Conservation (phyloP, 2,329 filamentous ascomycete species). For the Xenosphaeropsis pyriputrescens region DNA sequence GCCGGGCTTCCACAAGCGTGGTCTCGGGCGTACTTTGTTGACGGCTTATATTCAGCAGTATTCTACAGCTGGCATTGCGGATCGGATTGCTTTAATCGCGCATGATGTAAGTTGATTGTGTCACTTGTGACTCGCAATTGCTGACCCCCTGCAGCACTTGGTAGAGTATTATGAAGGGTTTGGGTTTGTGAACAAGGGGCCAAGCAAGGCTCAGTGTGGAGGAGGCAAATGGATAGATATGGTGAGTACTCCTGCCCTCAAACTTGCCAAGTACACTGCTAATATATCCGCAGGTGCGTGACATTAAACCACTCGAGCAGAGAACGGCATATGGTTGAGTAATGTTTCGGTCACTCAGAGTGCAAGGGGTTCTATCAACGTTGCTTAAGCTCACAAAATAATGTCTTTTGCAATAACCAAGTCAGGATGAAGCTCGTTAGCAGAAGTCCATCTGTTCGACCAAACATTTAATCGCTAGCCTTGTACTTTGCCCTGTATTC, state of each 20-base stretch:
- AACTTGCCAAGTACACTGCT: neutral
- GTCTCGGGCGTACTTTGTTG: constrained; percentile 60
- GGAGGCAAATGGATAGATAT: constrained; percentile 75
- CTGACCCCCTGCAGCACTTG: constrained; percentile 31
- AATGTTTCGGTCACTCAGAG: too few relatives aligned
- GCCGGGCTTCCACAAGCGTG: constrained; percentile 58
- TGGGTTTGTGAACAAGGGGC: constrained; percentile 55
- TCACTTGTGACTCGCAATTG: too few relatives aligned
- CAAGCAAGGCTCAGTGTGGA: constrained; percentile 56
- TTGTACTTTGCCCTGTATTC: constrained; percentile 58
- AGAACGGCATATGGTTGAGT: constrained; percentile 12
- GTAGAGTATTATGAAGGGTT: constrained; percentile 64
- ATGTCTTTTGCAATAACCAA: too few relatives aligned
- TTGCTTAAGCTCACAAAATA: too few relatives aligned
- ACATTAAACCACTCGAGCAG: constrained; percentile 13
- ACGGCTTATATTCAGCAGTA: constrained; percentile 67
- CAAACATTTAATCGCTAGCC: constrained; percentile 29
- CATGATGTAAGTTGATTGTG: constrained; percentile 38
- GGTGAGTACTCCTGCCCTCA: constrained; percentile 30
- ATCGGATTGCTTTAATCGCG: constrained; percentile 63
- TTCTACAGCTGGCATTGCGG: constrained; percentile 51
- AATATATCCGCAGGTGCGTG: constrained; percentile 8
- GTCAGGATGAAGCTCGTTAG: neutral
- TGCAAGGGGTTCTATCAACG: constrained; percentile 3
- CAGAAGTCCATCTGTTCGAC: constrained; percentile 4